Percentiles rank a stretch among this genome's conserved stretches.
phyloP scores from a whole-genome alignment of 441 rosid genomes.

The Viola pubescens region DNA sequence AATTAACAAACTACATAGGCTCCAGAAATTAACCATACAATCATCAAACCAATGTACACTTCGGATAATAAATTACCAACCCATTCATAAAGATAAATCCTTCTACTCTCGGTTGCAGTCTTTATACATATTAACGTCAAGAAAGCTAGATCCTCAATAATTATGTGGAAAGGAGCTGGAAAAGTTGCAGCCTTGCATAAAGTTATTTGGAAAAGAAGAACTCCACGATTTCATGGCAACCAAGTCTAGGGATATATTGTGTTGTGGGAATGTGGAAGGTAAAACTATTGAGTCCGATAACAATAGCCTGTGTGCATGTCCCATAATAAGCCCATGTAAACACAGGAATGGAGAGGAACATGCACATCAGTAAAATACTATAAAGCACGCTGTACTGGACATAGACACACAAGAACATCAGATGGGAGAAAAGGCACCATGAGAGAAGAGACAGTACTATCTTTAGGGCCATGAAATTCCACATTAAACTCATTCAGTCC shows the following conservation, averaged over 20 bases:
- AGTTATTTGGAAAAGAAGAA: not conserved
- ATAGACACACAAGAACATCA: not conserved
- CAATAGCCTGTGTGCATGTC: no score
- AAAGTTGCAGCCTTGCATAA: not conserved
- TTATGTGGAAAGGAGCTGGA: not conserved
- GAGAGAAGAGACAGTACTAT: slow-evolving; percentile 35
- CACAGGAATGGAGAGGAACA: not conserved
- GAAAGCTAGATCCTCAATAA: not conserved
- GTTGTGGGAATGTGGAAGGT: no score
- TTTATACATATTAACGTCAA: not conserved
- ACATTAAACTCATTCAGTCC: slow-evolving; percentile 67
- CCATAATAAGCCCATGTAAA: no score
- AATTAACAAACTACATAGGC: no score
- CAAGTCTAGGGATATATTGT: no score
- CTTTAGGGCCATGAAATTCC: slow-evolving; percentile 75
- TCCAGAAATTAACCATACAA: no score
- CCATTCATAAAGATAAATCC: not conserved
- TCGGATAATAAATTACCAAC: not conserved
- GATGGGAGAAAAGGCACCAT: slow-evolving; percentile 1
- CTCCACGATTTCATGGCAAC: no score
- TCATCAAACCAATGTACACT: no score
- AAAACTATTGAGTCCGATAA: no score
- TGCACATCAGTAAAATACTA: not conserved
- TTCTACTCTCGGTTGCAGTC: not conserved
- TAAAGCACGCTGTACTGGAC: not conserved